These are phyloP conservation scores for Dothidotthia symphoricarpi DNA, from an alignment of 2,329 filamentous ascomycete species.

Conservation along the genomic window DNA sequence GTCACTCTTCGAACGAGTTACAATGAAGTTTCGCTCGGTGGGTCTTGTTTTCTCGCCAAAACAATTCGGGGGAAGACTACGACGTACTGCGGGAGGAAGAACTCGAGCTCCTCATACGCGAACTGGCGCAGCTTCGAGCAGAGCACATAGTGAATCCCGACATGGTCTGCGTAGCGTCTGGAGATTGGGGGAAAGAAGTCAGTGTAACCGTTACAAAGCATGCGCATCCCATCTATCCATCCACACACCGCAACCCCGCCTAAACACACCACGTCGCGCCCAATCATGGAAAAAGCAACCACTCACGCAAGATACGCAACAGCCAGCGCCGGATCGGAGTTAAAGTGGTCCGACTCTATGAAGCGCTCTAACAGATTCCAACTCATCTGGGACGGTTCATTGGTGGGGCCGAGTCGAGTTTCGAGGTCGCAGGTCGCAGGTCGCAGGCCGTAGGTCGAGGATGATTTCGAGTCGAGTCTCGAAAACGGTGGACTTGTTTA, in stretches of 20 bases:
- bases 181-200: conserved; percentile 17
- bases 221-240: too few relatives aligned
- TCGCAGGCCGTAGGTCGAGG: too few relatives aligned
- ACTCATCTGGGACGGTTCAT: conserved; percentile 50
- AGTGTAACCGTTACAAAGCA: too few relatives aligned
- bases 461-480: too few relatives aligned
- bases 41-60: too few relatives aligned
- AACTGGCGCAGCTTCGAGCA: conserved; percentile 88
- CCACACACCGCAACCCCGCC: too few relatives aligned
- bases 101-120: conserved; percentile 87
- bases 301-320: conserved; percentile 86
- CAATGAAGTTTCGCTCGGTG: too few relatives aligned
- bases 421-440: too few relatives aligned
- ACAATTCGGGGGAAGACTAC: conserved; percentile 9
- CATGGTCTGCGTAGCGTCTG: conserved; percentile 84
- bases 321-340: conserved; percentile 82
- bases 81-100: conserved; percentile 70
- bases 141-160: conserved; percentile 85
- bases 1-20: conserved; percentile 10
- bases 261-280: too few relatives aligned
- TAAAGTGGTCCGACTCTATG: conserved; percentile 92
- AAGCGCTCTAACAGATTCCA: conserved; percentile 88
- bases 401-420: conserved; percentile 28
- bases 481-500: too few relatives aligned
- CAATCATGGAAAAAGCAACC: background rate